Evolutionary conservation across 2,329 filamentous ascomycete genomes (phyloP).

Genomic region (Cercospora canescens): DNA sequence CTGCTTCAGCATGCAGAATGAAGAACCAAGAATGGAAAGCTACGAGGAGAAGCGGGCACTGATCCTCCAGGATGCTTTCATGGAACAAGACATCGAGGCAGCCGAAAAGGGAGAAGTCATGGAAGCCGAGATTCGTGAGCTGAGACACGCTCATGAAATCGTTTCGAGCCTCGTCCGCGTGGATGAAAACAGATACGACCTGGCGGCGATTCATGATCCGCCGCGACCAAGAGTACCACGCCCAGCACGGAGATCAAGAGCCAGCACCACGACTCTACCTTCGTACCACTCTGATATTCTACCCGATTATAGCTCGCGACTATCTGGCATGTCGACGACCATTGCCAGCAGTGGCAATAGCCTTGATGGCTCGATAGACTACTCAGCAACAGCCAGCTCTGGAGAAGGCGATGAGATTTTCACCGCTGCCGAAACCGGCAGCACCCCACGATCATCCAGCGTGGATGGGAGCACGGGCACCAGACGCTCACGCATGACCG

Average conservation of each 20-base stretch:
- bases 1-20: conserved; percentile 34
- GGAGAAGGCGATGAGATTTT: conserved; percentile 10
- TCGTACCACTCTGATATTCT: conserved; percentile 42
- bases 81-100: conserved; percentile 44
- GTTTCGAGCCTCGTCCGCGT: conserved; percentile 41
- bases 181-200: conserved; percentile 35
- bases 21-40: conserved; percentile 39
- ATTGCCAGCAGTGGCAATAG: conserved; percentile 34
- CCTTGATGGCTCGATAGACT: conserved; percentile 14
- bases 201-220: conserved; percentile 22
- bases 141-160: conserved; percentile 54
- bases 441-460: conserved; percentile 17
- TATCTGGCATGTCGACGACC: conserved; percentile 22
- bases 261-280: conserved; percentile 35
- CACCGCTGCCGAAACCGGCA: conserved; percentile 13
- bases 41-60: conserved; percentile 55
- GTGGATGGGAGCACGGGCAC: conserved; percentile 22
- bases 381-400: conserved; percentile 13
- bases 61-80: conserved; percentile 42
- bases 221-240: conserved; percentile 29
- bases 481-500: conserved; percentile 32
- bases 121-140: conserved; percentile 52
- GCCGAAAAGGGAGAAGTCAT: conserved; percentile 45
- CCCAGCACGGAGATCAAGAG: conserved; percentile 33
- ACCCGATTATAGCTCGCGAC: conserved; percentile 47